phyloP scores from a whole-genome alignment of 139 green algal species.

The Coelastrella sp. region DNA sequence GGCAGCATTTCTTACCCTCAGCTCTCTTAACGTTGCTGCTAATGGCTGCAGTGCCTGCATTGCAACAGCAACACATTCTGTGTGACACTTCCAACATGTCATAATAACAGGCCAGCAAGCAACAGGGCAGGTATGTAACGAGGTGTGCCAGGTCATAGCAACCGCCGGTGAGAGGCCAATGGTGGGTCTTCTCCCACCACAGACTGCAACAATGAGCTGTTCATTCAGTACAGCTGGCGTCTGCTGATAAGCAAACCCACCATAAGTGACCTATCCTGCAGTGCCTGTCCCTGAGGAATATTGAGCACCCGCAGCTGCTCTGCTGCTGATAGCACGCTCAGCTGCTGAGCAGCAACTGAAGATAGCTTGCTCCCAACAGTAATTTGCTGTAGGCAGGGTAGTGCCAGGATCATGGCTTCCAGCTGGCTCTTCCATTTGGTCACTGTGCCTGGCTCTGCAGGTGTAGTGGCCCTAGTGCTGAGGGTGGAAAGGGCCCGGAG shows the following conservation, averaged over 20 bases:
- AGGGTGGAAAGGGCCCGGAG: slow-evolving; percentile 17
- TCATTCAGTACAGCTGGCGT: too few species aligned
- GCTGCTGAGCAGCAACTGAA: slow-evolving; percentile 43
- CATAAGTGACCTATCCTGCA: slow-evolving; percentile 38
- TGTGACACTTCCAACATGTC: too few species aligned
- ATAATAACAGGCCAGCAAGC: too few species aligned
- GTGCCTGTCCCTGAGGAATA: slow-evolving; percentile 30
- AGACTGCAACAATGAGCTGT: too few species aligned
- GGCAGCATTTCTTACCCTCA: slow-evolving; percentile 13
- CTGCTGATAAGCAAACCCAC: not conserved
- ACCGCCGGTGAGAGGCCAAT: too few species aligned
- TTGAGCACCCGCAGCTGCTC: slow-evolving; percentile 30
- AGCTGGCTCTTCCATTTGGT: slow-evolving; percentile 27
- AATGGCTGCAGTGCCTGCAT: slow-evolving; percentile 19
- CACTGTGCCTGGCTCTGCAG: slow-evolving; percentile 29
- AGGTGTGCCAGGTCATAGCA: too few species aligned
- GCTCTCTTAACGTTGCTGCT: slow-evolving; percentile 10
- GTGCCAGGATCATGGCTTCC: slow-evolving; percentile 3
- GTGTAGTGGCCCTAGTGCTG: slow-evolving; percentile 22
- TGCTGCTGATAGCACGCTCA: slow-evolving; percentile 22
- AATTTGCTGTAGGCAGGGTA: slow-evolving; percentile 43
- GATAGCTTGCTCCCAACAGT: slow-evolving; percentile 48
- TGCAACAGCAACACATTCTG: too few species aligned
- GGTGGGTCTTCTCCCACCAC: too few species aligned
- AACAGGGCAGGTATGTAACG: too few species aligned